These are phyloP conservation scores for Colletotrichum godetiae DNA, from an alignment of 2,329 filamentous ascomycete genomes.

Conservation along the genomic window DNA sequence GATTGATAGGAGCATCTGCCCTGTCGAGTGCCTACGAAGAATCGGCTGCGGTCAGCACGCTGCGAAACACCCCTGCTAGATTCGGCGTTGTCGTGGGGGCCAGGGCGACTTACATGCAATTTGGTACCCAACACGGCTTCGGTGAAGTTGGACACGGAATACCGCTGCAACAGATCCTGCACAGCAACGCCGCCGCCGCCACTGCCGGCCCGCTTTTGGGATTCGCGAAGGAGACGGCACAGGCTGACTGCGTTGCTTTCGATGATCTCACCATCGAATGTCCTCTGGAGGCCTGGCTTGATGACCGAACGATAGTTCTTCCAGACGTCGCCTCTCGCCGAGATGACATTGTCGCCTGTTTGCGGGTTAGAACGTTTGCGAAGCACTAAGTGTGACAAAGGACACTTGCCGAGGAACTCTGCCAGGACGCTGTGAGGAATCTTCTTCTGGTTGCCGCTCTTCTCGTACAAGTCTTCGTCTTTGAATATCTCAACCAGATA, in stretches of 20 bases:
- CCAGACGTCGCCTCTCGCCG: constrained; percentile 49
- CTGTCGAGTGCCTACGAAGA: constrained; percentile 40
- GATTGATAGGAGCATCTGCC: constrained; percentile 37
- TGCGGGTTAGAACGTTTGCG: background rate
- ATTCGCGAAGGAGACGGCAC: constrained; percentile 43
- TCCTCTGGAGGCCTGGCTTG: constrained; percentile 48
- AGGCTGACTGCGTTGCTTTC: constrained; percentile 41
- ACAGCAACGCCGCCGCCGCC: constrained; percentile 42
- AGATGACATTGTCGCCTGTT: constrained; percentile 53
- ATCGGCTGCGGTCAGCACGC: constrained; percentile 4
- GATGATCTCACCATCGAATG: constrained; percentile 39
- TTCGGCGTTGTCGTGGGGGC: background rate
- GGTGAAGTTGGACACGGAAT: constrained; percentile 49
- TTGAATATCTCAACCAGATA: constrained; percentile 54
- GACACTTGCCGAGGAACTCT: constrained; percentile 40
- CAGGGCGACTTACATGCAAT: constrained; percentile 37
- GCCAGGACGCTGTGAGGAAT: constrained; percentile 52
- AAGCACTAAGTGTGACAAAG: background rate
- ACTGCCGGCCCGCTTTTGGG: constrained; percentile 38
- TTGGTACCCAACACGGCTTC: constrained; percentile 44
- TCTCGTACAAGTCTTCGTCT: constrained; percentile 46
- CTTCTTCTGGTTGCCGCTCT: constrained; percentile 54
- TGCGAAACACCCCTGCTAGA: background rate
- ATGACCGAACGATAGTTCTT: constrained; percentile 47
- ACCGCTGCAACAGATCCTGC: constrained; percentile 47